Conservation (phyloP, 306 rosid genomes). For the Chamaecrista fasciculata region DNA sequence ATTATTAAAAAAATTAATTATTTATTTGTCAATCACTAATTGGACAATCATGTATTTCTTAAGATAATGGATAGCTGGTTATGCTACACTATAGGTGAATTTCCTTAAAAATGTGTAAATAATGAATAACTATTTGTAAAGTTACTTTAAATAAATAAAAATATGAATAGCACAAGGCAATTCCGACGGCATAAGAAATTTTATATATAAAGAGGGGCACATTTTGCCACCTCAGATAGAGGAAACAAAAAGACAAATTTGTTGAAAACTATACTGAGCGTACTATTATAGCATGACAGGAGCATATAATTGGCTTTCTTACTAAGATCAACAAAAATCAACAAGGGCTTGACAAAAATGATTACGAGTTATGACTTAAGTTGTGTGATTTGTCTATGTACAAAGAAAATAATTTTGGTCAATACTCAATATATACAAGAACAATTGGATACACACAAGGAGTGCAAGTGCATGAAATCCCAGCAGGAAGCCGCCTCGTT, state of each 20-base stretch:
- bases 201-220: neutral
- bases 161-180: too few relatives aligned
- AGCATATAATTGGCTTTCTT: neutral
- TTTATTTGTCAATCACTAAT: too few relatives aligned
- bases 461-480: neutral
- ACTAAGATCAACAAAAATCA: neutral
- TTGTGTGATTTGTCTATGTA: constrained; percentile 30
- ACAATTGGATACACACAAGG: neutral
- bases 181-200: too few relatives aligned
- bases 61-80: too few relatives aligned
- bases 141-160: too few relatives aligned
- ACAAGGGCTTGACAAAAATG: neutral
- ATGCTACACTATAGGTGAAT: too few relatives aligned
- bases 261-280: neutral
- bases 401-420: constrained; percentile 14
- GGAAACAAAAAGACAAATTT: neutral
- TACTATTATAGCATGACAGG: neutral
- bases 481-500: neutral
- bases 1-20: too few relatives aligned
- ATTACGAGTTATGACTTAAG: neutral
- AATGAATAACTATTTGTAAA: too few relatives aligned
- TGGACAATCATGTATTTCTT: too few relatives aligned
- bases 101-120: too few relatives aligned
- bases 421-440: constrained; percentile 25
- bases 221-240: neutral